Evolutionary conservation across 2,329 filamentous ascomycete species (phyloP), one percentile per base, ranked within the genome.

Genomic region (Alternaria hordeiaustralica): DNA sequence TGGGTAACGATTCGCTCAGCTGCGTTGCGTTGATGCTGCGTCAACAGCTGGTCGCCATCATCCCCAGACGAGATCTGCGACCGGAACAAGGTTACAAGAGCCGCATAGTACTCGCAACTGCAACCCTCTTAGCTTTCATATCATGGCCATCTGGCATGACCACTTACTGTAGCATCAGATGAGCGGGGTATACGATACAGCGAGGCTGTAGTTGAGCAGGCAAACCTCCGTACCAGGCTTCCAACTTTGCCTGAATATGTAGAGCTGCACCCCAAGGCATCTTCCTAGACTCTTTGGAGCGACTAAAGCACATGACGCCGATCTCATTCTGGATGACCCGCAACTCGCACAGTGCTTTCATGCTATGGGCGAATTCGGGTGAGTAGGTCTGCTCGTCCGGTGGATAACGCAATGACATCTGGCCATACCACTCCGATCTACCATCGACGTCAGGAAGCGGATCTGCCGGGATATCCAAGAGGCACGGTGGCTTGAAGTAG

Each of bases 391-490:
- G 6, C 30, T 55, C 9, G 21, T 60, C 58, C 1, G 21, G 18
- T 11, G 57, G 47, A 28, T 64, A 66, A 15, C 44, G 21, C 5
- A 54, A 18, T 28, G 26, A 54, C 33, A 72, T 53, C 21, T 73
- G 66, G 10, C 63, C 55, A 41, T 73, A 72, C 71, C 71, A 73
- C 15, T 61, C 41, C 21, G 60, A 13, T 11, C 60, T 44, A 6
- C 18, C 45, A 10, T 60, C 30, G 26, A 51, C 60, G 23, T 72
- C 65, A 21, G 71, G 69, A 30, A 69, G 64, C 18, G 33, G 11
- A 41, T 21, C n/a, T 15, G 15, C 45, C 6, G 61, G 66, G 23
- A 25, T 49, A 15, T 54, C 49, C n/a, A 33, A 47, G 47, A 61
- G 47, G 36, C 53, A 47, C 20, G 63, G 67, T 23, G 61, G 65